phyloP scores from a whole-genome alignment of 1,139 yeast species.

The Candida pseudocylindracea region DNA sequence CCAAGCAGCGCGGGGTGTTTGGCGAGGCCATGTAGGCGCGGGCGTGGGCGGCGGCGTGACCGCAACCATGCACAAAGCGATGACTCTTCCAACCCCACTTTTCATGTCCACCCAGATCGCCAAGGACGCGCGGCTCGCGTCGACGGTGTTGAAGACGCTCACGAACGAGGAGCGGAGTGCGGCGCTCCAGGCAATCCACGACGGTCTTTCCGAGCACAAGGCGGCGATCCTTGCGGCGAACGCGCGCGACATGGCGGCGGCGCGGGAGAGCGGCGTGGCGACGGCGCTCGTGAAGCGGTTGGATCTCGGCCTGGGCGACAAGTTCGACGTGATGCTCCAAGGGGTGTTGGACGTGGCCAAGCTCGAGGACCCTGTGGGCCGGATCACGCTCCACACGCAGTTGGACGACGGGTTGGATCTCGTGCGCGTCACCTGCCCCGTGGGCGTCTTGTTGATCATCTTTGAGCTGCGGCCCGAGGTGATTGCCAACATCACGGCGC shows the following conservation, averaged over 20 bases:
- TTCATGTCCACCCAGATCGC: slow-evolving; percentile 25
- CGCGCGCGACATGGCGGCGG: slow-evolving; percentile 48
- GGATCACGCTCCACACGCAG: slow-evolving; percentile 56
- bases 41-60: not conserved
- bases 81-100: too few species aligned
- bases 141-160: slow-evolving; percentile 59
- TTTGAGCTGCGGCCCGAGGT: slow-evolving; percentile 98
- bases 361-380: slow-evolving; percentile 80
- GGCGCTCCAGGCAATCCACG: slow-evolving; percentile 54
- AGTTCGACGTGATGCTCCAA: slow-evolving; percentile 82
- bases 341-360: slow-evolving; percentile 84
- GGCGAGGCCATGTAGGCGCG: not conserved
- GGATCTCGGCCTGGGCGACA: slow-evolving; percentile 62
- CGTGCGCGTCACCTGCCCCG: slow-evolving; percentile 74
- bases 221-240: slow-evolving; percentile 51
- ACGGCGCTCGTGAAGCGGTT: slow-evolving; percentile 60
- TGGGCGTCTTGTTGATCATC: slow-evolving; percentile 80
- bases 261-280: slow-evolving; percentile 33
- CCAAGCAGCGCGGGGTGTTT: slow-evolving; percentile 16
- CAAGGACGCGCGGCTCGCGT: slow-evolving; percentile 52
- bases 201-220: slow-evolving; percentile 35
- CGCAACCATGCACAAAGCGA: not conserved
- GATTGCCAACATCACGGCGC: slow-evolving; percentile 88
- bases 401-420: slow-evolving; percentile 74
- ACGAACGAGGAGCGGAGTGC: slow-evolving; percentile 48